phyloP scores from a whole-genome alignment of 1,139 yeast genomes.

The Pichia sp. region DNA sequence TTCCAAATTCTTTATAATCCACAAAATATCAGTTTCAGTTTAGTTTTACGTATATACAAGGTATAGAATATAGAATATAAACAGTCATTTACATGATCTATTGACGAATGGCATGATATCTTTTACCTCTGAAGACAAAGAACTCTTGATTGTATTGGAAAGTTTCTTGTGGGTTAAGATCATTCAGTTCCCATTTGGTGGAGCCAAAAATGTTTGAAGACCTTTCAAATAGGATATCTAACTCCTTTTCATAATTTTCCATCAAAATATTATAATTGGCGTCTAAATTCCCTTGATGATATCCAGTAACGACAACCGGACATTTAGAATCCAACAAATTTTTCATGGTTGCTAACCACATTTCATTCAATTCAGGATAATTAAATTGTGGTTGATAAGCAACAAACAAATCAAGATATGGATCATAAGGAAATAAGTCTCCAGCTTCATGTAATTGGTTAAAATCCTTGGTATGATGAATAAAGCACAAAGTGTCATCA shows the following conservation, averaged over 20 bases:
- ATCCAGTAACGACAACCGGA: constrained; percentile 85
- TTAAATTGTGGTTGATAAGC: constrained; percentile 81
- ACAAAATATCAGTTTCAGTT: too few species aligned
- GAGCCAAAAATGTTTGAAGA: constrained; percentile 69
- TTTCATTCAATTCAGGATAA: constrained; percentile 68
- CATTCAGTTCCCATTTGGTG: constrained; percentile 91
- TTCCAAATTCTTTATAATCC: too few species aligned
- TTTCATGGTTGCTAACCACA: constrained; percentile 78
- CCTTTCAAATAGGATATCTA: constrained; percentile 76
- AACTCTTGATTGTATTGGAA: constrained; percentile 86
- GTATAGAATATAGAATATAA: too few species aligned
- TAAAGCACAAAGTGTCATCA: constrained; percentile 67
- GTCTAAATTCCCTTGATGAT: constrained; percentile 62
- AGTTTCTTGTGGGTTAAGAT: constrained; percentile 82
- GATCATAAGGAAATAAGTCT: constrained; percentile 96
- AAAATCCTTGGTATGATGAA: constrained; percentile 86
- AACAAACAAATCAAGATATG: constrained; percentile 87
- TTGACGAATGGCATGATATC: constrained; percentile 69
- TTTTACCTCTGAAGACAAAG: constrained; percentile 91
- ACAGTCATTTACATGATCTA: too few species aligned
- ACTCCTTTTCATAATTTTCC: constrained; percentile 58
- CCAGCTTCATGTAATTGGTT: constrained; percentile 85
- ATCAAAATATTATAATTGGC: constrained; percentile 69
- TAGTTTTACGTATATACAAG: too few species aligned
- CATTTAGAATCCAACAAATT: constrained; percentile 90